A percentile compares a stretch with the other conserved stretches of the same genome.
Evolutionary conservation across 768 basidiomycete species (phyloP).

Genomic region (Vishniacozyma victoriae): DNA sequence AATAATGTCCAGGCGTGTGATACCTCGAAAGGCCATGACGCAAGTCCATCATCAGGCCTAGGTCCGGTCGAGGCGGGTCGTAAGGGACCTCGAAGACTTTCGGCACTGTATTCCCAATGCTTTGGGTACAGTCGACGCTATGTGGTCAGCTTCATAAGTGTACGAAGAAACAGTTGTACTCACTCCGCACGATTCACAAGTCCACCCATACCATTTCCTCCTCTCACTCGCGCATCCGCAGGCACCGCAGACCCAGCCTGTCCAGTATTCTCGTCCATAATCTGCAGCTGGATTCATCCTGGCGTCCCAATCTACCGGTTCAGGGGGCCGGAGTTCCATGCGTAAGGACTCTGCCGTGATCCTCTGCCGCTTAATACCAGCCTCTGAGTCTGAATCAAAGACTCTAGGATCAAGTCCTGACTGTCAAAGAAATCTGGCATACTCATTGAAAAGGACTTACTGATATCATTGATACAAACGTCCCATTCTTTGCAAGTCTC

Average conservation of each 20-base stretch:
- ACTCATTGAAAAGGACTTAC: no score
- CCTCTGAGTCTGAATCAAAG: no score
- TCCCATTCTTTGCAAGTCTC: no score
- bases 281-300: slow-evolving; percentile 3
- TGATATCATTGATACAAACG: no score
- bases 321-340: slow-evolving; percentile 19
- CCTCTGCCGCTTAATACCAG: no score
- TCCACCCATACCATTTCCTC: slow-evolving; percentile 35
- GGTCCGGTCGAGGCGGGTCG: slow-evolving; percentile 25
- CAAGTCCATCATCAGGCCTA: slow-evolving; percentile 21
- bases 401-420: no score
- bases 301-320: slow-evolving; percentile 1
- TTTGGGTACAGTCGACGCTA: slow-evolving; percentile 2
- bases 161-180: slow-evolving; percentile 1
- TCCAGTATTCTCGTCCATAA: slow-evolving; percentile 36
- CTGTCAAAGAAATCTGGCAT: no score
- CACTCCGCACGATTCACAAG: slow-evolving; percentile 39
- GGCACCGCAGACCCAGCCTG: slow-evolving; percentile 32
- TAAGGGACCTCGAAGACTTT: slow-evolving; percentile 9
- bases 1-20: slow-evolving; percentile 13
- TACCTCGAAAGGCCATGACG: slow-evolving; percentile 7
- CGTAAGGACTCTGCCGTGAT: slow-evolving; percentile 24
- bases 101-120: slow-evolving; percentile 14
- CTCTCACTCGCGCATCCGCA: slow-evolving; percentile 38
- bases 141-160: slow-evolving; percentile 1